These are phyloP conservation scores for Aspergillus homomorphus DNA, from an alignment of 495 filamentous ascomycete genomes.

Conservation along the genomic window DNA sequence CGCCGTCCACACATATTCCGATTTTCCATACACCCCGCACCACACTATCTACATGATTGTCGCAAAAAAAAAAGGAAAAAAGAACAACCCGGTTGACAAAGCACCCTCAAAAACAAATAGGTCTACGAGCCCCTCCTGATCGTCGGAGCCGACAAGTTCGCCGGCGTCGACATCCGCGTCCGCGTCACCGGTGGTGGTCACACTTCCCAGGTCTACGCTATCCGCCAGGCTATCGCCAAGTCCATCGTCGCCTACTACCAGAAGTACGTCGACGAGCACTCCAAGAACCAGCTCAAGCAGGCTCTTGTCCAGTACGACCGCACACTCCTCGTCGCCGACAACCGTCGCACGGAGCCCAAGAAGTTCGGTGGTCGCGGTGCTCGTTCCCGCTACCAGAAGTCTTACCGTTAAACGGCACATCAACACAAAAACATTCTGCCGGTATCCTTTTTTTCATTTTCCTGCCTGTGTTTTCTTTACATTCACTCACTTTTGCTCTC, in stretches of 20 bases:
- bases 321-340: conserved; percentile 94
- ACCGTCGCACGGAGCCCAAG: conserved; percentile 91
- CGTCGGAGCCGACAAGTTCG: conserved; percentile 94
- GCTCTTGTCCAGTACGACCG: conserved; percentile 92
- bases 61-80: conserved; percentile 14
- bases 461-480: conserved; percentile 18
- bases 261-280: conserved; percentile 99
- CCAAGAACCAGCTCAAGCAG: conserved; percentile 98
- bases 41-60: too few relatives aligned
- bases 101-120: conserved; percentile 32
- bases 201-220: conserved; percentile 96
- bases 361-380: conserved; percentile 87
- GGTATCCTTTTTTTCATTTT: conserved; percentile 14
- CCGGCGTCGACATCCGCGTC: conserved; percentile 94
- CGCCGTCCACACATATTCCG: too few relatives aligned
- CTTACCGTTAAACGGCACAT: conserved; percentile 60
- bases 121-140: conserved; percentile 98
- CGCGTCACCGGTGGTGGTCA: conserved; percentile 96
- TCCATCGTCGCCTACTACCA: conserved; percentile 99
- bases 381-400: conserved; percentile 94
- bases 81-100: not conserved
- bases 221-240: conserved; percentile 98
- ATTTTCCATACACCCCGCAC: too few relatives aligned
- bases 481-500: not conserved
- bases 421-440: conserved; percentile 6